Conservation (phyloP, 192 early-diverging fungal genomes). For the Mortierella hygrophila region DNA sequence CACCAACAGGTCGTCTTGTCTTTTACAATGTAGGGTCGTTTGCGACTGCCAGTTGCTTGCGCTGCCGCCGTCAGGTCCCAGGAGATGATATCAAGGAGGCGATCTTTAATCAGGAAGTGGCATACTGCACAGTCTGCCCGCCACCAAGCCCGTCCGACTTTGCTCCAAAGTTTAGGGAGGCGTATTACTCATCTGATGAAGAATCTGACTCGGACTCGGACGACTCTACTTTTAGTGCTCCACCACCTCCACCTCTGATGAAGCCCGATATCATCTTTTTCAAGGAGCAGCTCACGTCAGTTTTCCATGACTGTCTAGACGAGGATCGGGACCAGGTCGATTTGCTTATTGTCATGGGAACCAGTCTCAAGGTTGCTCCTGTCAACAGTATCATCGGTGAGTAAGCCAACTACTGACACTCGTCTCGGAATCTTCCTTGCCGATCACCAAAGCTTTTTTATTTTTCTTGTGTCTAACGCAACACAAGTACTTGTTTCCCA, state of each 20-base stretch:
- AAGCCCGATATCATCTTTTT: conserved; percentile 99
- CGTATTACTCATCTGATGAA: conserved; percentile 36
- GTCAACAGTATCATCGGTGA: conserved; percentile 90
- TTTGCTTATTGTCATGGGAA: conserved; percentile 95
- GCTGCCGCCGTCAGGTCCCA: conserved; percentile 80
- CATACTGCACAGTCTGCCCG: conserved; percentile 80
- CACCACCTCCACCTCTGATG: conserved; percentile 70
- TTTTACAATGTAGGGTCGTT: conserved; percentile 77
- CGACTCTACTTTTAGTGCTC: conserved; percentile 56
- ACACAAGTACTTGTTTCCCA: not conserved
- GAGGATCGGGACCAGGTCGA: conserved; percentile 84
- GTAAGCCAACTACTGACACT: not conserved
- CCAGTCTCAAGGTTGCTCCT: conserved; percentile 94
- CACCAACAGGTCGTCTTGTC: not conserved
- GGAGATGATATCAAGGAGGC: conserved; percentile 86
- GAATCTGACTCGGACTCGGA: conserved; percentile 66
- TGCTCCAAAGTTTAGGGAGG: conserved; percentile 9
- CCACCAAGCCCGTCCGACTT: conserved; percentile 4
- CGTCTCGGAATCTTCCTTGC: not conserved
- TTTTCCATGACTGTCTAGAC: conserved; percentile 81
- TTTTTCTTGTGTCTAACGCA: not conserved
- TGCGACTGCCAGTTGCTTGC: conserved; percentile 91
- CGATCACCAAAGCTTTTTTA: too few species aligned
- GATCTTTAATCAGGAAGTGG: conserved; percentile 82
- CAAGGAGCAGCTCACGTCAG: conserved; percentile 89